Percentiles rank a stretch among this genome's conserved stretches.
phyloP scores from a whole-genome alignment of 441 rosid genomes.

The Syzygium syzygioides region DNA sequence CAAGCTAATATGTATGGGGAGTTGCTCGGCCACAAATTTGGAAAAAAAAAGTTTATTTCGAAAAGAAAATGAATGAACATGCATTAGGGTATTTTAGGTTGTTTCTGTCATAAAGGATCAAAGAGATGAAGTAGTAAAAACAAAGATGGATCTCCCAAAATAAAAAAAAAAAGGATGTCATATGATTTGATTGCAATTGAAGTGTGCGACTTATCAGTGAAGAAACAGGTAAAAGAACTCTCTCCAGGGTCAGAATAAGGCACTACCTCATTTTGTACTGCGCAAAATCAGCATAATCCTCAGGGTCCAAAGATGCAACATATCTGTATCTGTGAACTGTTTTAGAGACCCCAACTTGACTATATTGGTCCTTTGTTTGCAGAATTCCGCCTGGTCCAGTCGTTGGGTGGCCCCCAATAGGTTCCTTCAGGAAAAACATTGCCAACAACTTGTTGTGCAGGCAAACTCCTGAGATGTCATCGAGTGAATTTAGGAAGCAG shows the following conservation, averaged over 20 bases:
- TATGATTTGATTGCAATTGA: background rate
- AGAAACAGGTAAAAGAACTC: background rate
- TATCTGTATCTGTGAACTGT: background rate
- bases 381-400: slow-evolving; percentile 20
- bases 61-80: background rate
- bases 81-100: background rate
- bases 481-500: background rate
- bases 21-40: background rate
- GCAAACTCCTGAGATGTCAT: background rate
- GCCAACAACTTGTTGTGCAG: slow-evolving; percentile 7
- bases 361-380: background rate
- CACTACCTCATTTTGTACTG: background rate
- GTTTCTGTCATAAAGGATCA: background rate
- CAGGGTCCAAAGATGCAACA: background rate
- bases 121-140: background rate
- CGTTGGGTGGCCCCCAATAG: slow-evolving; percentile 31
- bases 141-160: background rate
- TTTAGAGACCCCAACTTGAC: background rate
- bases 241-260: background rate
- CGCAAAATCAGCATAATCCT: background rate
- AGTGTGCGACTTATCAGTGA: background rate
- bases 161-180: background rate
- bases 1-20: background rate
- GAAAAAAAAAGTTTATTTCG: background rate
- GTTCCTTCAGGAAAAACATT: slow-evolving; percentile 26